Percentiles rank a stretch among this genome's conserved stretches.
phyloP scores from a whole-genome alignment of 2,329 filamentous ascomycete species.

The Aspergillus brasiliensis region DNA sequence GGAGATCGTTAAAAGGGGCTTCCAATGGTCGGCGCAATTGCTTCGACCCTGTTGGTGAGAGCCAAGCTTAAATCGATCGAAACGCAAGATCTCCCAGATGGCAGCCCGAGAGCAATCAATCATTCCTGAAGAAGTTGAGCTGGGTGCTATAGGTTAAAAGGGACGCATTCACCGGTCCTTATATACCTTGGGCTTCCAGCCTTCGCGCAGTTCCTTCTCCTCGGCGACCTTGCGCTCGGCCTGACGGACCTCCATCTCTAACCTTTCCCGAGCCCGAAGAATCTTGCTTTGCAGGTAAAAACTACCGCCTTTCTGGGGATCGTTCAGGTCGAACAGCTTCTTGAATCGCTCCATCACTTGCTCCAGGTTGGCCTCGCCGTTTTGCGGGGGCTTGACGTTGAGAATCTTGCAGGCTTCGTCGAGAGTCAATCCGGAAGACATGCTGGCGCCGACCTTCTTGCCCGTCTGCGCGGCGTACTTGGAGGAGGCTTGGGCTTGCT shows the following conservation, averaged over 20 bases:
- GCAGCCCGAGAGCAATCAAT: background rate
- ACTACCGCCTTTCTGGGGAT: conserved; percentile 92
- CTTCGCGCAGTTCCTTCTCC: conserved; percentile 78
- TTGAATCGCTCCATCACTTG: conserved; percentile 87
- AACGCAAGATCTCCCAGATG: background rate
- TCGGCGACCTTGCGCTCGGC: conserved; percentile 69
- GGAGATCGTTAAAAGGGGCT: background rate
- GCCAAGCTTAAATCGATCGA: background rate
- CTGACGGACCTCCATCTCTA: conserved; percentile 81
- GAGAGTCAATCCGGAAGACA: conserved; percentile 77
- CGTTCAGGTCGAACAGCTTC: conserved; percentile 89
- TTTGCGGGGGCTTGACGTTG: conserved; percentile 86
- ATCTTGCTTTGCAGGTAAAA: conserved; percentile 99
- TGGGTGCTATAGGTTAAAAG: background rate
- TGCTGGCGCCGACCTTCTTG: conserved; percentile 55
- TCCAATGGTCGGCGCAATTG: background rate
- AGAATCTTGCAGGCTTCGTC: conserved; percentile 97
- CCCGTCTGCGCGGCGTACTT: conserved; percentile 74
- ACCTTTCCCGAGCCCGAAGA: conserved; percentile 82
- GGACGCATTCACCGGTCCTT: conserved; percentile 67
- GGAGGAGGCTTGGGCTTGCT: conserved; percentile 85
- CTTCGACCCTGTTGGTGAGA: background rate
- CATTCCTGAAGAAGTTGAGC: conserved; percentile 5
- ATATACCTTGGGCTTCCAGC: conserved; percentile 94
- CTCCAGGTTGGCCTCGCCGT: conserved; percentile 75